Evolutionary conservation across 257 asterid species (phyloP).

Genomic region (Solanum clarkiae): DNA sequence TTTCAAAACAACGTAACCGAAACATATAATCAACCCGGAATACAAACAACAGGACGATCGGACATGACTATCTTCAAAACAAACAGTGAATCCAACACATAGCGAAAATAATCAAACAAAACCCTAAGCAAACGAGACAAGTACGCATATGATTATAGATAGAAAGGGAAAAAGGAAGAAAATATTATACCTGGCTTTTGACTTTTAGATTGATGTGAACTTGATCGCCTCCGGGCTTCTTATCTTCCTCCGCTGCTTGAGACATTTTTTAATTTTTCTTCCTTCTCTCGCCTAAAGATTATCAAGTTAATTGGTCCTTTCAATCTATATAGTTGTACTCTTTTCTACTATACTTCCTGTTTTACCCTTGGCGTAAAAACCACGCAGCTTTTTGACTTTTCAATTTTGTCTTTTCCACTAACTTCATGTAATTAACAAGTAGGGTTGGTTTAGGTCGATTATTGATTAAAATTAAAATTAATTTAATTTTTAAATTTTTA

Average conservation of each 20-base stretch:
- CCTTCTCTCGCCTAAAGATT: background rate
- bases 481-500: too few species aligned
- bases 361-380: background rate
- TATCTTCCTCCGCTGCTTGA: slow-evolving; percentile 23
- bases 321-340: background rate
- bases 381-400: background rate
- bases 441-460: too few species aligned
- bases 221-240: slow-evolving; percentile 29
- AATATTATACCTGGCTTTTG: slow-evolving; percentile 19
- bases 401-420: background rate
- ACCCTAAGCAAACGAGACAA: background rate
- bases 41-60: background rate
- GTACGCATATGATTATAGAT: background rate
- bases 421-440: too few species aligned
- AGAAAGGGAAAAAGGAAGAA: background rate
- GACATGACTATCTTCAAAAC: background rate
- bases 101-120: background rate
- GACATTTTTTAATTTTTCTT: background rate
- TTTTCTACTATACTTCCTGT: background rate
- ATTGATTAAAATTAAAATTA: too few species aligned
- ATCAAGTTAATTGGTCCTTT: background rate
- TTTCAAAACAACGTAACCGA: background rate
- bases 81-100: background rate
- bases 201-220: slow-evolving; percentile 35
- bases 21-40: background rate